Evolutionary conservation across 108 stramenopile genomes (phyloP).

Genomic region (Hondaea fermentalgiana): DNA sequence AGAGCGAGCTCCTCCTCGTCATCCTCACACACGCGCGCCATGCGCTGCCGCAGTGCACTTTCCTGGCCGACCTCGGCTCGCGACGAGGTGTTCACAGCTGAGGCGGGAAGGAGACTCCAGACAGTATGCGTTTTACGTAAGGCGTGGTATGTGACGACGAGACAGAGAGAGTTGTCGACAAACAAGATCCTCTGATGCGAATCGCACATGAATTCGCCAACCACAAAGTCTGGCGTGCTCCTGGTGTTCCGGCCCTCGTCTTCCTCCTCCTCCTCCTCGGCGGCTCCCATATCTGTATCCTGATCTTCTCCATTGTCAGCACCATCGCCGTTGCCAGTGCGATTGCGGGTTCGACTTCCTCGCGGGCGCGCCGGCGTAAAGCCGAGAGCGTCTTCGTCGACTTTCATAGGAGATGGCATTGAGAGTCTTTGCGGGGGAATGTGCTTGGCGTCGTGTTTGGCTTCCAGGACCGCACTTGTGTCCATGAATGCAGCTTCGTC

Average conservation of each 20-base stretch:
- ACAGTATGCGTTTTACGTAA: background rate
- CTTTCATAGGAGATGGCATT: background rate
- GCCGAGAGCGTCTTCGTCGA: background rate
- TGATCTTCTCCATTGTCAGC: no score
- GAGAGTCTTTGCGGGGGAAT: background rate
- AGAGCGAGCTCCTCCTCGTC: background rate
- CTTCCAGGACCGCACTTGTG: no score
- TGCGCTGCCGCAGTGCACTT: background rate
- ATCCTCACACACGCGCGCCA: background rate
- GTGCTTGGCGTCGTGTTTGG: background rate
- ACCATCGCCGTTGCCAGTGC: no score
- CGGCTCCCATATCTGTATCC: no score
- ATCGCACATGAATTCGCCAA: slow-evolving; percentile 12
- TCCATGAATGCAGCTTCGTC: background rate
- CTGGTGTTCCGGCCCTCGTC: background rate
- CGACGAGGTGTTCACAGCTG: background rate
- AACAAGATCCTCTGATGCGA: background rate
- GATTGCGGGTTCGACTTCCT: no score
- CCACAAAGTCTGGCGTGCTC: background rate
- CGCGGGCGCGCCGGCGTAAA: background rate
- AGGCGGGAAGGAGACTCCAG: background rate
- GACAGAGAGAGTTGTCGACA: background rate
- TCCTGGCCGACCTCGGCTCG: background rate
- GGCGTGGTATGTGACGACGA: background rate
- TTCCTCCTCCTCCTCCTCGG: background rate